phyloP scores from a whole-genome alignment of 768 basidiomycete genomes.

The Clitopilus passeckerianus region DNA sequence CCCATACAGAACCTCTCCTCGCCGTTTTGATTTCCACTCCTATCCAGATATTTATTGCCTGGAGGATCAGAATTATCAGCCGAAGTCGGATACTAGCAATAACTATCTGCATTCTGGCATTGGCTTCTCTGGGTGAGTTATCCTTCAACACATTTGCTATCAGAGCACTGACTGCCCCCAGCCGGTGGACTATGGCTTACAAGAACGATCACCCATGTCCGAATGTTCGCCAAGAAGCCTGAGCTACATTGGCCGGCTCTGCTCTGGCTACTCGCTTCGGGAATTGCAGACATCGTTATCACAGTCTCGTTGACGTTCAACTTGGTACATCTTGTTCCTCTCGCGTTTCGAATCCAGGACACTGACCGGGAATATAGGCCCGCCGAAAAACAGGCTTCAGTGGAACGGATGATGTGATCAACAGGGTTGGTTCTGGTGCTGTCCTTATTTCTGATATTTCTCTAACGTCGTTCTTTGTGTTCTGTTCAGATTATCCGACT shows the following conservation, averaged over 20 bases:
- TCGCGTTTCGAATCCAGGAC: too few relatives aligned
- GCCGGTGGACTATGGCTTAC: conserved; percentile 40
- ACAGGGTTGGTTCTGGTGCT: conserved; percentile 12
- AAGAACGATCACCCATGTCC: conserved; percentile 25
- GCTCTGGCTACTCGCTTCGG: conserved; percentile 39
- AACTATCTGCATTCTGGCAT: conserved; percentile 25
- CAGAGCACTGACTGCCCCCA: conserved; percentile 5
- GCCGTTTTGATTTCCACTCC: conserved; percentile 34
- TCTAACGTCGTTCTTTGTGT: not conserved
- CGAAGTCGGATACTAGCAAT: conserved; percentile 28
- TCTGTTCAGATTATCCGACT: conserved; percentile 11
- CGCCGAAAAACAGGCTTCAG: conserved; percentile 34
- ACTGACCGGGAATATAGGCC: conserved; percentile 2
- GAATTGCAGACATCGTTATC: conserved; percentile 35
- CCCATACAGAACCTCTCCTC: conserved; percentile 14
- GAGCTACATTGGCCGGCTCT: conserved; percentile 39
- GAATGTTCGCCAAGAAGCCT: conserved; percentile 33
- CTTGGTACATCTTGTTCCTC: conserved; percentile 22
- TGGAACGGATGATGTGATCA: conserved; percentile 36
- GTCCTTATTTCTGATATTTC: not conserved
- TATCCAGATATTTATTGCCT: conserved; percentile 42
- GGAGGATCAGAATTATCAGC: conserved; percentile 36
- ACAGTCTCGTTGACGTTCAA: conserved; percentile 31
- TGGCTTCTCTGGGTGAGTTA: conserved; percentile 28
- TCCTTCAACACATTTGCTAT: not conserved